Conservation (phyloP, 1,284 basidiomycete genomes). For the Hemileia vastatrix region DNA sequence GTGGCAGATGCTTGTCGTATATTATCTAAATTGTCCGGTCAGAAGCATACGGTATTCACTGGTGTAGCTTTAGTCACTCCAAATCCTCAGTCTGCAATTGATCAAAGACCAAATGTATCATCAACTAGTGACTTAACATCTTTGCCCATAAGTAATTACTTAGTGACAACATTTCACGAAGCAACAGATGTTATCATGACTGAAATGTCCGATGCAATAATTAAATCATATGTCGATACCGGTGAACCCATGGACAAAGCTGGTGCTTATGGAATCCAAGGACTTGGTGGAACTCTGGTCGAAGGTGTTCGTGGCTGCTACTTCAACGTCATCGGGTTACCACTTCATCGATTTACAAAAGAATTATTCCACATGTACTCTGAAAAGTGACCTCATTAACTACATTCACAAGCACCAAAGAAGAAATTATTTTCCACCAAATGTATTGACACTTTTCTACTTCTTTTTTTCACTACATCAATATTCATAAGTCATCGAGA, state of each 20-base stretch:
- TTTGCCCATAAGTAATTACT: no score
- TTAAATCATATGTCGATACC: background rate
- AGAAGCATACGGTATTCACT: background rate
- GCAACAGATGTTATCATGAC: background rate
- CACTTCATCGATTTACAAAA: no score
- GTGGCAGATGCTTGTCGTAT: background rate
- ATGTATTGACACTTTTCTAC: no score
- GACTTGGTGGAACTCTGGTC: background rate
- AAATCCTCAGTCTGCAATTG: background rate
- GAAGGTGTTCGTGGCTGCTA: background rate
- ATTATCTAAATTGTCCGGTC: background rate
- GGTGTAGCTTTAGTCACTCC: background rate
- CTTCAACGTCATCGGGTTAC: background rate
- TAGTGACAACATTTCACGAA: no score
- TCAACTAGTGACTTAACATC: no score
- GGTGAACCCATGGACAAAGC: background rate
- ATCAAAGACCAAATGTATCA: no score
- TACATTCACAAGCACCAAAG: no score
- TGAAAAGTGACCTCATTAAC: no score
- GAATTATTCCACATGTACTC: no score
- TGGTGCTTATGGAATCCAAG: background rate
- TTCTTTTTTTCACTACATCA: no score
- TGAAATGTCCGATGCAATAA: background rate
- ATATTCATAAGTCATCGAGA: no score
- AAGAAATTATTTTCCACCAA: no score